Conservation (phyloP, 805 yeast genomes). For the Wickerhamomyces sydowiorum region DNA sequence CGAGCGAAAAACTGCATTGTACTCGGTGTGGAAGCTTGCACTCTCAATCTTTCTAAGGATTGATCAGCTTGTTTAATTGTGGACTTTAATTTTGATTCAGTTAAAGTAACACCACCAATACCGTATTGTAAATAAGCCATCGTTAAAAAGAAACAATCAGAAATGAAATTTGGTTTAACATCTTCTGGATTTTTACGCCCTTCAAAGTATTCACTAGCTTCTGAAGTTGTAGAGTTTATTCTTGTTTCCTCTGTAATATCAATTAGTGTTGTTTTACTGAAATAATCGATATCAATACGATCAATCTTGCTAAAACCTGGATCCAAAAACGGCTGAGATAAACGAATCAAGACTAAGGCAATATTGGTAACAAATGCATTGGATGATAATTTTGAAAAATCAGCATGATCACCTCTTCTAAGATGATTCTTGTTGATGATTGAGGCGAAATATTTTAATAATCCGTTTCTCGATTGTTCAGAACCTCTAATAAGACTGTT, state of each 20-base stretch:
- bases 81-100: constrained; percentile 49
- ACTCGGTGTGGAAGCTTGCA: constrained; percentile 9
- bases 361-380: constrained; percentile 83
- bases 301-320: constrained; percentile 60
- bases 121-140: constrained; percentile 84
- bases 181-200: constrained; percentile 30
- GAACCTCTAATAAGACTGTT: constrained; percentile 77
- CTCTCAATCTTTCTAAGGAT: constrained; percentile 25
- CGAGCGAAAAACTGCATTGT: constrained; percentile 26
- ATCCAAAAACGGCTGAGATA: constrained; percentile 83
- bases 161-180: constrained; percentile 67
- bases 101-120: constrained; percentile 66
- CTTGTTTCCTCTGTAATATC: constrained; percentile 80
- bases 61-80: constrained; percentile 41
- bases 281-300: constrained; percentile 70
- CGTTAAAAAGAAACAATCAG: constrained; percentile 81
- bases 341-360: constrained; percentile 55
- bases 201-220: constrained; percentile 54
- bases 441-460: constrained; percentile 65
- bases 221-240: constrained; percentile 67
- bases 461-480: constrained; percentile 50
- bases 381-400: constrained; percentile 56
- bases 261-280: constrained; percentile 46
- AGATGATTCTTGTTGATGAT: constrained; percentile 80
- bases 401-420: constrained; percentile 81